Conservation (phyloP, 345 rosid genomes). For the Eucalyptus fibrosa region DNA sequence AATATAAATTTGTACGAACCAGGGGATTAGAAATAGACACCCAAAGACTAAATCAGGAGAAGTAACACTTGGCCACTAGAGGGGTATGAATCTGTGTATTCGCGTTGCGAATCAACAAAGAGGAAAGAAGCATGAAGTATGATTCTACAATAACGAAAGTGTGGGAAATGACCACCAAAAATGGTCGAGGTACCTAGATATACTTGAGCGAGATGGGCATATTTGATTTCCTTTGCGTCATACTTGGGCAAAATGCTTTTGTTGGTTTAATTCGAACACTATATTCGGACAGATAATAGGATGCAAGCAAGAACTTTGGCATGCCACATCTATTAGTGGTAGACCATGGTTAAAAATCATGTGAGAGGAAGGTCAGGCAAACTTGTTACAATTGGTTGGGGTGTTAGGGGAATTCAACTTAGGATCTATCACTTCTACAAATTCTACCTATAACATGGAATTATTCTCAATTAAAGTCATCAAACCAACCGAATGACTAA, state of each 20-base stretch:
- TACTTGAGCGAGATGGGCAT: neutral
- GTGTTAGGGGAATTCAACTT: neutral
- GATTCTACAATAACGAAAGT: neutral
- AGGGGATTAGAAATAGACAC: neutral
- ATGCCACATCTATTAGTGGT: neutral
- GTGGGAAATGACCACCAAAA: neutral
- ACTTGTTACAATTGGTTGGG: neutral
- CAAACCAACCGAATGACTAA: accelerated
- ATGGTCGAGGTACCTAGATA: neutral
- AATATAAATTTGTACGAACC: neutral
- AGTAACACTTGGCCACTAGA: neutral
- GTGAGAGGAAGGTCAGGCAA: neutral
- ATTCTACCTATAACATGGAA: neutral
- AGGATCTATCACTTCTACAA: neutral
- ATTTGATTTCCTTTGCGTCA: neutral
- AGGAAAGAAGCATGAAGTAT: neutral
- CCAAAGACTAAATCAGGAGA: neutral
- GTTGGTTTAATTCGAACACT: neutral
- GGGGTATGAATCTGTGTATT: neutral
- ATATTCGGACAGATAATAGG: too few relatives aligned
- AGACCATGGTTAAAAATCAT: neutral
- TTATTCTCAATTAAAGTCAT: neutral
- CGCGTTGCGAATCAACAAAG: neutral
- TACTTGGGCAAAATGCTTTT: neutral
- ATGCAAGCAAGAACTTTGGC: neutral